Evolutionary conservation across 2,329 filamentous ascomycete species (phyloP).

Genomic region (Diaporthe aspalathi): DNA sequence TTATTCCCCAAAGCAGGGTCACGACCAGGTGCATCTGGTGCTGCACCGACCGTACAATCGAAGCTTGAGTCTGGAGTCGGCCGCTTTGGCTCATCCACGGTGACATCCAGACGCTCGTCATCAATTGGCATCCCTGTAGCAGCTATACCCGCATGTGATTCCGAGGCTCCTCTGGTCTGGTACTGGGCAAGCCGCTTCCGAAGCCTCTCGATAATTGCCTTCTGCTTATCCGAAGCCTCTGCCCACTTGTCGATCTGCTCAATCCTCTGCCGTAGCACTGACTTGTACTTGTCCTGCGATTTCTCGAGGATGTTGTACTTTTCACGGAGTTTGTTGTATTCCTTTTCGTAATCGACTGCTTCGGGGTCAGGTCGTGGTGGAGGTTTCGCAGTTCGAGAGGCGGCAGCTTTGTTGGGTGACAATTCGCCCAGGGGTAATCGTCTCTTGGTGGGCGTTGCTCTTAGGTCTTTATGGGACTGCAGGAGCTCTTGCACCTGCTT

Average conservation of each 20-base stretch:
- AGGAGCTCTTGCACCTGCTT: constrained; percentile 50
- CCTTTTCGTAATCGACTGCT: constrained; percentile 35
- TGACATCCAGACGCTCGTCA: not conserved
- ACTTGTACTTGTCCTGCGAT: constrained; percentile 55
- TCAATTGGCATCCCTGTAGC: not conserved
- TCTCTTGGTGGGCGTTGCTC: constrained; percentile 20
- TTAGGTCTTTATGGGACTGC: constrained; percentile 32
- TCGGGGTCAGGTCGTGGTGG: not conserved
- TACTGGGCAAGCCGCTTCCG: constrained; percentile 49
- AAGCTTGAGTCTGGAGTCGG: not conserved
- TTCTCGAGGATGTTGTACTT: constrained; percentile 55
- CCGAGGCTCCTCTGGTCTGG: not conserved
- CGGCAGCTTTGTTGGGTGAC: constrained; percentile 34
- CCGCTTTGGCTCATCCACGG: not conserved
- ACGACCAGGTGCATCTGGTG: not conserved
- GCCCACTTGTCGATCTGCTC: constrained; percentile 59
- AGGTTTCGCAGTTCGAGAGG: not conserved
- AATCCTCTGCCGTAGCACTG: constrained; percentile 54
- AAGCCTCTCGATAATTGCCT: constrained; percentile 56
- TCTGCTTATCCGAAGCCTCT: constrained; percentile 56
- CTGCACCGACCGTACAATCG: constrained; percentile 1
- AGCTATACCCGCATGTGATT: not conserved
- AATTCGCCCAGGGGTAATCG: constrained; percentile 35
- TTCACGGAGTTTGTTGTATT: constrained; percentile 49
- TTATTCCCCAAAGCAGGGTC: not conserved